These are phyloP conservation scores for Coemansia aciculifera DNA, from an alignment of 192 early-diverging fungal genomes.

Conservation along the genomic window DNA sequence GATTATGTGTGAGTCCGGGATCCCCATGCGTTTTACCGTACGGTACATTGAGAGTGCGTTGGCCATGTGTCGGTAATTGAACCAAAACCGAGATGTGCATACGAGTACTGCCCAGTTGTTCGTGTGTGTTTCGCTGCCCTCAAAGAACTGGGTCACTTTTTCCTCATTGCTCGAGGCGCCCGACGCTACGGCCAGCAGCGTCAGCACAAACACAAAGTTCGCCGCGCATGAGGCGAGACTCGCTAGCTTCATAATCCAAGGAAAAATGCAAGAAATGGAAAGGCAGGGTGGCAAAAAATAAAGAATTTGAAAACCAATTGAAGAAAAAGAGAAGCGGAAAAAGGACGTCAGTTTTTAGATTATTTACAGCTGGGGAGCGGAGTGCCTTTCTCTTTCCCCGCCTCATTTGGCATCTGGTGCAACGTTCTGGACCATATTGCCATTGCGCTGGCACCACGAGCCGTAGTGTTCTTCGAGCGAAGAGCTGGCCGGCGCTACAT, in stretches of 20 bases:
- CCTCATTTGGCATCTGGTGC: background rate
- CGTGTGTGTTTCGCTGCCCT: slow-evolving; percentile 67
- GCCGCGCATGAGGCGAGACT: background rate
- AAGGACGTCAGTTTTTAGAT: background rate
- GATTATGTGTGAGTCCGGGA: slow-evolving; percentile 98
- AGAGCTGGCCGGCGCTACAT: background rate
- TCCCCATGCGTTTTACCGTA: slow-evolving; percentile 96
- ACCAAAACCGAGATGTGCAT: slow-evolving; percentile 98
- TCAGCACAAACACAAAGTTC: background rate
- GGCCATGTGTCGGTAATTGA: slow-evolving; percentile 99
- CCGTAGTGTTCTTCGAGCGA: slow-evolving; percentile 50
- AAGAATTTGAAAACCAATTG: no score
- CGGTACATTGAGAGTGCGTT: slow-evolving; percentile 98
- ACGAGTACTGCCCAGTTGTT: slow-evolving; percentile 99
- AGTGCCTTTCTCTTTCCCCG: background rate
- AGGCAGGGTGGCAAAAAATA: background rate
- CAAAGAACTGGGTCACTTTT: slow-evolving; percentile 61
- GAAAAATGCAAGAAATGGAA: background rate
- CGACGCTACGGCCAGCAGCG: background rate
- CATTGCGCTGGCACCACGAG: slow-evolving; percentile 47
- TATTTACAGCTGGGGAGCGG: background rate
- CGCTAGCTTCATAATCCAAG: background rate
- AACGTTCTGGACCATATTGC: slow-evolving; percentile 23
- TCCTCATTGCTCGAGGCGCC: slow-evolving; percentile 4
- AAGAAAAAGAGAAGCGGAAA: background rate